phyloP scores from a whole-genome alignment of 2,329 filamentous ascomycete species.

The Cladophialophora bantiana region DNA sequence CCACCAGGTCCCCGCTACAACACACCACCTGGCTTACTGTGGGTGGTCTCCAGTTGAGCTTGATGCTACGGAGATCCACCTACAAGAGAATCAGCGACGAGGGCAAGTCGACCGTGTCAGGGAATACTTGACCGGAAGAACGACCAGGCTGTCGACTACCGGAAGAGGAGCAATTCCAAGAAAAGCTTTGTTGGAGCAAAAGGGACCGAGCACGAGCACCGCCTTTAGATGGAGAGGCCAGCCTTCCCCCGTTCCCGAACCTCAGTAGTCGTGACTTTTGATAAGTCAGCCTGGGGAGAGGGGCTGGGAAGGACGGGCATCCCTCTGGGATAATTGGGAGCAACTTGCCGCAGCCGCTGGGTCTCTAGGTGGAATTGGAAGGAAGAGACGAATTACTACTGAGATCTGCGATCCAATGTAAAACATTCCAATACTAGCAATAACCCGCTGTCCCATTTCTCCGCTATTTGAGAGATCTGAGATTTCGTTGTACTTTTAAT shows the following conservation, averaged over 20 bases:
- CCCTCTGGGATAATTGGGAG: not conserved
- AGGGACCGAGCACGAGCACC: conserved; percentile 4
- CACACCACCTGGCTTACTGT: not conserved
- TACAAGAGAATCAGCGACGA: conserved; percentile 1
- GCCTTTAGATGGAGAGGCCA: not conserved
- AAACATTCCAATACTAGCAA: not conserved
- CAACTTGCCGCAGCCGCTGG: not conserved
- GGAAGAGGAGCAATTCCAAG: not conserved
- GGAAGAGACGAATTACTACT: not conserved
- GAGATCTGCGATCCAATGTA: conserved; percentile 3
- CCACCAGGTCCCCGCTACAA: not conserved
- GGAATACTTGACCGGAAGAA: not conserved
- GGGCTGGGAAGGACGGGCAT: not conserved
- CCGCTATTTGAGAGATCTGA: not conserved
- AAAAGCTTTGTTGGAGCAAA: conserved; percentile 3
- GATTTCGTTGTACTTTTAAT: no score
- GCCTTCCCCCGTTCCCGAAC: not conserved
- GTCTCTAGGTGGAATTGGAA: not conserved
- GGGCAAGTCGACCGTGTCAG: not conserved
- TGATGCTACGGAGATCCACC: conserved; percentile 18
- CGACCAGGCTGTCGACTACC: not conserved
- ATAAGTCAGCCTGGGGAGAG: conserved; percentile 23
- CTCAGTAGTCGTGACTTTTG: conserved; percentile 25
- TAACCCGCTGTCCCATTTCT: not conserved
- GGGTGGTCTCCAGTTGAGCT: conserved; percentile 21